Base-by-base conservation (phyloP, 768 basidiomycete genomes). In the Trametes coccinea region DNA sequence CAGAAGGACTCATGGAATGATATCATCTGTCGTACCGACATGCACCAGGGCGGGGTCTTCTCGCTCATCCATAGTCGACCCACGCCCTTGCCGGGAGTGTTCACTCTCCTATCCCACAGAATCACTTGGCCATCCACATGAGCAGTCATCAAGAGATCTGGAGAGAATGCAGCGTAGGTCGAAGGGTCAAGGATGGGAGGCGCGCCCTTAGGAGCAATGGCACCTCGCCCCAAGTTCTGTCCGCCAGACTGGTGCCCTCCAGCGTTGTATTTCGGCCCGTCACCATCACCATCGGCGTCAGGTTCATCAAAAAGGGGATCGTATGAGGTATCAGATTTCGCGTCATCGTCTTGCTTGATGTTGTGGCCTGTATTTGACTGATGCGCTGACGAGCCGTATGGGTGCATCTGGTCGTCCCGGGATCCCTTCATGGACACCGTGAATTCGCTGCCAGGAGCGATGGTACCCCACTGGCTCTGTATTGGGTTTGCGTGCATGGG, bases 31-130 rank as follows among this genome's bases (percentile, higher is more conserved):
- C 86, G 70, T 74, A 98, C 96, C 64, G 95, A 95, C 69, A 96
- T 83, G 74, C 94, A 97, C 94, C 95, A 98, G 10, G 93, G 93
- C 33, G 93, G 93, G 22, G 92, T 93, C 75, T 92, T 94, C 65
- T 95, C 95, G 69, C 87, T 89, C 80, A 93, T 86, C 84, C 89
- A 90, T 56, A 98, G 76, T 66, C 93, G 79, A 33, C 93, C 94
- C 1, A 94, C 90, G 5, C 93, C 91, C 43, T 73, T 77, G 31
- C 88, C 86, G 41, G 82, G 75, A 6, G 79, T 79, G 56, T 87
- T 78, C 37, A 84, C 84, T 64, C 96, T 79, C 69, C 88, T 83
- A 72, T 99, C 96, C 90, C 96, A 96, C 11, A 99, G 73, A 49
- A 95, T 83, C 14, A 98, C 84, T 71, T 95, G 92, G 2, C 97